Evolutionary conservation across 768 basidiomycete genomes (phyloP).

Genomic region (Coprinopsis sp.): DNA sequence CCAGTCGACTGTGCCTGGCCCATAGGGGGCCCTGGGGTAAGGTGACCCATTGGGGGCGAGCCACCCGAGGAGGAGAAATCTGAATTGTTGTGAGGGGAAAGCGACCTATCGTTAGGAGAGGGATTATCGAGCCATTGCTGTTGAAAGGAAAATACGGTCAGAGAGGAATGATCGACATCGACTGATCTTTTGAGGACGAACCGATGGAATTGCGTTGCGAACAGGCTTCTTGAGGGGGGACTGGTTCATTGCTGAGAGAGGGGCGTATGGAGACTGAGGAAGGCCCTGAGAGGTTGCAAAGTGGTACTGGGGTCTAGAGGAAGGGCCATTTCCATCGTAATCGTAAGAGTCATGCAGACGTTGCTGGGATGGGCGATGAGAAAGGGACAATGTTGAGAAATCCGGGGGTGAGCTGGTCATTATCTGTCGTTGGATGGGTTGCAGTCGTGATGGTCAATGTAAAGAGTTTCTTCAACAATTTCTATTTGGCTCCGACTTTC

Average conservation of each 20-base stretch:
- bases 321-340: constrained; percentile 59
- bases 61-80: constrained; percentile 87
- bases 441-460: constrained; percentile 18
- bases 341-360: constrained; percentile 85
- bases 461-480: too few species aligned
- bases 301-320: constrained; percentile 64
- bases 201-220: constrained; percentile 70
- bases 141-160: constrained; percentile 18
- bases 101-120: constrained; percentile 67
- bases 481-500: too few species aligned
- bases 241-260: constrained; percentile 50
- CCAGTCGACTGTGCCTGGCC: constrained; percentile 35
- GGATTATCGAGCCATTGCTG: constrained; percentile 86
- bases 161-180: constrained; percentile 15
- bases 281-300: constrained; percentile 58
- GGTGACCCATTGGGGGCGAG: constrained; percentile 61
- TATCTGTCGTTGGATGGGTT: constrained; percentile 33
- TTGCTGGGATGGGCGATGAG: constrained; percentile 56
- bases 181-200: constrained; percentile 36
- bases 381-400: constrained; percentile 72
- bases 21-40: constrained; percentile 41
- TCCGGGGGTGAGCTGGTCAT: constrained; percentile 83
- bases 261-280: constrained; percentile 55
- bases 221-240: constrained; percentile 68
- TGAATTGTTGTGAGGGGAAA: constrained; percentile 83